Evolutionary conservation across 805 yeast genomes (phyloP), one percentile per base, ranked within the genome.

Genomic region (Metschnikowia santaceciliae): DNA sequence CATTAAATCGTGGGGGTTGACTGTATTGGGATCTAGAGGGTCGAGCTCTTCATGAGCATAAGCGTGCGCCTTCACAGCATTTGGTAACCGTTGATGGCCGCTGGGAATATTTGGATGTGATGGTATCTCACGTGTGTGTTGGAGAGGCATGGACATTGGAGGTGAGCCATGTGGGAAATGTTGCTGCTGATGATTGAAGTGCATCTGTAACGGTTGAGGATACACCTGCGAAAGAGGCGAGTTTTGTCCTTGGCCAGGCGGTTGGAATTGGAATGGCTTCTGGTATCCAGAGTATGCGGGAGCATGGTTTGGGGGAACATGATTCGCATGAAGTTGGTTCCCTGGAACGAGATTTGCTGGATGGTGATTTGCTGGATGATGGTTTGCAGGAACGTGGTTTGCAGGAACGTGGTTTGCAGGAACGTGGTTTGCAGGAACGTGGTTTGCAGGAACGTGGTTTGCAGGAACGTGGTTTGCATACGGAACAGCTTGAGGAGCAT

Each of bases 191-290:
- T 22, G 46, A 13, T n/a, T 42, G 20, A 8, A 32, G 10, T 33
- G 38, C 38, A 42, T 42, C 30, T 42, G 46, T 20, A 20, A 42
- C 4, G 46, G 37, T n/a, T 33, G 46, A n/a, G 37, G 46, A 20
- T 42, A 42, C 32, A 42, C 26, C 46, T 42, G 46, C 32, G 37
- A 33, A n/a, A 42, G 46, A 4, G 46, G 46, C 19, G 46, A 33
- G 32, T 19, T 42, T 33, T n/a, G 46, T n/a, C 38, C 32, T 17
- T 33, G 46, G 8, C n/a, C n/a, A 14, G 20, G 15, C 8, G 38
- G 10, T 33, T 33, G 46, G 22, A 42, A 33, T 7, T 30, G 32
- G n/a, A 20, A 22, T 19, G 37, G 46, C 37, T 23, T 42, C 19
- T n/a, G 19, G n/a, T 42, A 34, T 6, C 20, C 32, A 3, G 30